Conservation (phyloP, 306 rosid species). For the Rosa lucieae region DNA sequence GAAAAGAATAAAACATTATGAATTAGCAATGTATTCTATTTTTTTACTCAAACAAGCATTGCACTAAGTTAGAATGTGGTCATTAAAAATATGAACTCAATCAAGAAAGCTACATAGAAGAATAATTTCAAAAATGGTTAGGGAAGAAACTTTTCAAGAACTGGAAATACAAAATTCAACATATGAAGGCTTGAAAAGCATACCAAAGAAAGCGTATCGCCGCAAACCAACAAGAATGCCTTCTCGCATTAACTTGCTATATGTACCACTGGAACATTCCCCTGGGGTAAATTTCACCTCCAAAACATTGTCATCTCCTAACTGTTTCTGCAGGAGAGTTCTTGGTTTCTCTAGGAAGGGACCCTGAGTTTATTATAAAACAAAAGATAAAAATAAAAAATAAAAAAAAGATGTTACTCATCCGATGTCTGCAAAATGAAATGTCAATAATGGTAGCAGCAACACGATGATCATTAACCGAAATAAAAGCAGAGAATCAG, state of each 20-base stretch:
- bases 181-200: slow-evolving; percentile 15
- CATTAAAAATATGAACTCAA: not conserved
- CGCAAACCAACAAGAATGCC: slow-evolving; percentile 71
- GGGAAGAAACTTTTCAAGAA: not conserved
- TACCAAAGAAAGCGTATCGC: slow-evolving; percentile 66
- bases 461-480: not conserved
- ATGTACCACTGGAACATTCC: slow-evolving; percentile 5
- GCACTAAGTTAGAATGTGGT: not conserved
- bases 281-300: slow-evolving; percentile 55
- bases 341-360: slow-evolving; percentile 43
- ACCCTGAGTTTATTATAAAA: slow-evolving; percentile 46
- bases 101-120: not conserved
- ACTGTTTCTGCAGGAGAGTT: slow-evolving; percentile 66
- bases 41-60: too few relatives aligned
- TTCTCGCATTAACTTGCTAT: slow-evolving; percentile 50
- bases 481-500: not conserved
- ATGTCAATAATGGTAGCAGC: not conserved
- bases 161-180: not conserved
- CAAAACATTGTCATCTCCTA: slow-evolving; percentile 71
- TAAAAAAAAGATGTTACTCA: too few relatives aligned
- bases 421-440: not conserved
- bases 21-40: not conserved
- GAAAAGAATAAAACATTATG: not conserved
- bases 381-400: not conserved
- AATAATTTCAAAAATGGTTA: not conserved